Evolutionary conservation across 306 rosid genomes (phyloP), one percentile per base, ranked within the genome.

Genomic region (Cucumis sativus): DNA sequence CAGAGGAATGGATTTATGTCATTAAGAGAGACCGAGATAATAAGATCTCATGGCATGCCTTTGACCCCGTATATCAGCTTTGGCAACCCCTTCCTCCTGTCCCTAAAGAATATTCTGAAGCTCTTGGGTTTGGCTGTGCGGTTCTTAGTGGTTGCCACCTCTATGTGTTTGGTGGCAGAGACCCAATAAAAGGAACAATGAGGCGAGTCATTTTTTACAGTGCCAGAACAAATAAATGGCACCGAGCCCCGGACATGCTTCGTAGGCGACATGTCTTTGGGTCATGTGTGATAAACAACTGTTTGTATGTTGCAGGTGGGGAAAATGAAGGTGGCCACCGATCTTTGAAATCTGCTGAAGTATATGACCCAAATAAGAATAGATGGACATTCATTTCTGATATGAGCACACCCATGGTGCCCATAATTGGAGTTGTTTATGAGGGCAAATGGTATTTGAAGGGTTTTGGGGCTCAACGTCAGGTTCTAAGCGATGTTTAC

Each of bases 71-170:
- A 62, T 89, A 92, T 80, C 99, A 96, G 87, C 87, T 96, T 25
- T 96, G 99, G 99, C 99, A 91, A 80, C 93, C 98, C 45, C 97
- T 96, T 69, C 99, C 99, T 6, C 98, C 99, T 0, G 96, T 96
- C 79, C 99, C 99, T 16, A 87, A 73, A 47, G 99, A 96, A 85
- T 96, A 96, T 78, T 96, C 99, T 74, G 97, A 88, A 80, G 99
- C 98, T 0, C 83, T 92, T 75, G 99, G 99, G 71, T 96, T 96
- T 79, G 99, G 99, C 70, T 92, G 96, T 80, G 99, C 98, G 3
- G 99, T 96, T 75, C 97, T 96, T 55, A 96, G 98, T 18, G 97
- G 99, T 82, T 96, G 98, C 83, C 97, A 89, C 85, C 88, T 96
- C 14, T 96, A 96, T 88, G 86, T 96, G 71, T 96, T 96, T 83